A percentile compares a stretch with the other conserved stretches of the same genome.
Conservation (phyloP, 805 yeast genomes). For the Nakazawaea laoshanensis region DNA sequence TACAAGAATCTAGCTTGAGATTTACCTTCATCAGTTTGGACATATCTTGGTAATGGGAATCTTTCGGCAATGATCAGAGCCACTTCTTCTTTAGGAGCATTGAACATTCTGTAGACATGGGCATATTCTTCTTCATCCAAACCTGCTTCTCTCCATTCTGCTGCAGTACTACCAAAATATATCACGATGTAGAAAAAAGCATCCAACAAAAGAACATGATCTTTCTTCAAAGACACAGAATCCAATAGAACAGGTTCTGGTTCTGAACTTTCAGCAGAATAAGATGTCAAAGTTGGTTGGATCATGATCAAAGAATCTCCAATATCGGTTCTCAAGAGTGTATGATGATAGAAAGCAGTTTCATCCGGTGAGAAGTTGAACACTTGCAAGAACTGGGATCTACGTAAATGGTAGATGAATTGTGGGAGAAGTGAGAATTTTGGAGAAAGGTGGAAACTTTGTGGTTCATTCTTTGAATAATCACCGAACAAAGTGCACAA, state of each 20-base stretch:
- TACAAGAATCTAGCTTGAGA: constrained; percentile 96
- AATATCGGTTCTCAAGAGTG: constrained; percentile 83
- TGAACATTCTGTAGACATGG: constrained; percentile 77
- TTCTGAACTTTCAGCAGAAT: constrained; percentile 66
- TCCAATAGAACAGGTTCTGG: constrained; percentile 91
- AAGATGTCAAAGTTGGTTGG: constrained; percentile 91
- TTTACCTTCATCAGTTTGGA: constrained; percentile 97
- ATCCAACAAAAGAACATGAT: constrained; percentile 79
- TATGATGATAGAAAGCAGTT: constrained; percentile 93
- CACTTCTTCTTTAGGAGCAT: constrained; percentile 88
- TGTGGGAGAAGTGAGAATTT: constrained; percentile 89
- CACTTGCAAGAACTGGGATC: constrained; percentile 92
- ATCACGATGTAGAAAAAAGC: constrained; percentile 95
- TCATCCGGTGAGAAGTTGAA: constrained; percentile 99
- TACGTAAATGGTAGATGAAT: constrained; percentile 88
- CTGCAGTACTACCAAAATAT: constrained; percentile 90
- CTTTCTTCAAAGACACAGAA: constrained; percentile 86
- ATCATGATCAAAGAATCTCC: constrained; percentile 93
- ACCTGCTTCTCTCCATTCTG: constrained; percentile 93
- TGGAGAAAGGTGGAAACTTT: constrained; percentile 74
- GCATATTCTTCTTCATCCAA: constrained; percentile 90
- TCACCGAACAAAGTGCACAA: constrained; percentile 92
- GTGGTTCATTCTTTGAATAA: constrained; percentile 78
- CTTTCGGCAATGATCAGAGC: constrained; percentile 86
- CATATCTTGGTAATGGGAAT: constrained; percentile 95